Conservation (phyloP, 2,329 filamentous ascomycete species). For the Fusarium beomiforme region DNA sequence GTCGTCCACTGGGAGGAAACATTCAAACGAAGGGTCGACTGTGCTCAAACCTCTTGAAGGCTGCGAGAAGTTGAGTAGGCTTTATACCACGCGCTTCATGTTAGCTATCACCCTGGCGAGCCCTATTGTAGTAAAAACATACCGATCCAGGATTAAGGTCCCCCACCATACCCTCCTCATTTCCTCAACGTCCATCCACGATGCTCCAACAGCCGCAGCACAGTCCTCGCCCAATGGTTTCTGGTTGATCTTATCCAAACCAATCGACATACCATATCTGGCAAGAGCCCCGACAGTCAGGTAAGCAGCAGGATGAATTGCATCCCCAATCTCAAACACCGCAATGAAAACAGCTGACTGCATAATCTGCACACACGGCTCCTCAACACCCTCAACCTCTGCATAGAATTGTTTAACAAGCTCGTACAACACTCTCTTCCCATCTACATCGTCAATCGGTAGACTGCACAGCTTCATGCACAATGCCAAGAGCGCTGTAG, state of each 20-base stretch:
- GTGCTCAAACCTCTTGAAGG: not conserved
- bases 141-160: not conserved
- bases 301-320: not conserved
- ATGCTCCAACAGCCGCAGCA: fast-evolving
- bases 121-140: not conserved
- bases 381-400: not conserved
- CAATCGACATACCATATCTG: not conserved
- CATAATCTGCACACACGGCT: not conserved
- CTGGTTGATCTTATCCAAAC: not conserved
- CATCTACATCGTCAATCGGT: not conserved
- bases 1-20: not conserved
- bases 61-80: not conserved
- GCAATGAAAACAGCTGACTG: not conserved
- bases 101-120: too few species aligned
- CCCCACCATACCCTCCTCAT: not conserved
- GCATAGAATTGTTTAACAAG: not conserved
- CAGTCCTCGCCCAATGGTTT: not conserved
- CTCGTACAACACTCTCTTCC: not conserved
- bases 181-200: not conserved
- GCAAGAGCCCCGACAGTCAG: not conserved
- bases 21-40: not conserved
- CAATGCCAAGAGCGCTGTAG: not conserved
- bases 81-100: not conserved
- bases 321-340: not conserved
- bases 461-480: not conserved